Conservation (phyloP, 345 rosid genomes). For the Populus nigra region DNA sequence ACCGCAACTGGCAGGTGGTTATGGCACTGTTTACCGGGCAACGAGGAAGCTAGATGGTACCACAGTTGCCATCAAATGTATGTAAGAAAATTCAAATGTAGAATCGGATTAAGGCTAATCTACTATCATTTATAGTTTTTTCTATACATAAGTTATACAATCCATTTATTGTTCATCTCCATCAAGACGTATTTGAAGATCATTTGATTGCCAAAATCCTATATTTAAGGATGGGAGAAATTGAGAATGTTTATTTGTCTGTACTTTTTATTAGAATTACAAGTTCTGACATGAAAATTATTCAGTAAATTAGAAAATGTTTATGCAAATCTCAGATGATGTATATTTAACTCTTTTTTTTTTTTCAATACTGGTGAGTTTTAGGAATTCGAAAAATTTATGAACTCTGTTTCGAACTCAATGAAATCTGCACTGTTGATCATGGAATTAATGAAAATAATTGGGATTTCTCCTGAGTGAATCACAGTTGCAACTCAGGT, state of each 20-base stretch:
- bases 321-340: not conserved
- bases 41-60: conserved; percentile 63
- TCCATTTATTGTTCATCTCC: not conserved
- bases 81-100: not conserved
- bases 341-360: not conserved
- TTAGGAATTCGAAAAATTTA: not conserved
- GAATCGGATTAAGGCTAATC: not conserved
- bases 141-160: not conserved
- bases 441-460: not conserved
- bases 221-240: not conserved
- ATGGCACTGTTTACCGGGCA: conserved; percentile 88
- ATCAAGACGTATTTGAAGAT: not conserved
- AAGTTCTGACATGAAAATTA: not conserved
- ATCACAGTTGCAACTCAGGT: not conserved
- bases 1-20: conserved; percentile 69
- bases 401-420: not conserved
- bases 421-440: not conserved
- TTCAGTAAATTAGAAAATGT: not conserved
- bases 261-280: not conserved
- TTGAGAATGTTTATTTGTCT: not conserved
- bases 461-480: not conserved
- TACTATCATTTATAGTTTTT: not conserved
- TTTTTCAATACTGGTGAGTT: not conserved
- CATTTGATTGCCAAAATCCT: not conserved
- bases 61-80: conserved; percentile 90